Percentiles rank a stretch among this genome's conserved stretches.
Conservation (phyloP, 1,284 basidiomycete genomes). For the Trichosporon sp. region DNA sequence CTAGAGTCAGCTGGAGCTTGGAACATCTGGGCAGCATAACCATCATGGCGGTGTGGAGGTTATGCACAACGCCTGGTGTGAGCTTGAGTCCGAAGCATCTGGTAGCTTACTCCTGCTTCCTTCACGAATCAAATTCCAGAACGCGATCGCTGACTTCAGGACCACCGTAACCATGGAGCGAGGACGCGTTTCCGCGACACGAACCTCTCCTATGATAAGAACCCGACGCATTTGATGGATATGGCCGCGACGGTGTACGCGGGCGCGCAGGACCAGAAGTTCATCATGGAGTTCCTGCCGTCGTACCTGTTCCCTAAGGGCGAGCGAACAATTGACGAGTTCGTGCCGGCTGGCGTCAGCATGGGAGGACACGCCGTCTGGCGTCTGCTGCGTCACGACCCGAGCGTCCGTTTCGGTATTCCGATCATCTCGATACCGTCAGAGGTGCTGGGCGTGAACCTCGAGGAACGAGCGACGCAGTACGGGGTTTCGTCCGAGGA, state of each 20-base stretch:
- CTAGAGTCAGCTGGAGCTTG: too few species aligned
- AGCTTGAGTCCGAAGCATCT: too few species aligned
- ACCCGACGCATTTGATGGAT: slow-evolving; percentile 67
- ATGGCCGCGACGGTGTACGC: slow-evolving; percentile 72
- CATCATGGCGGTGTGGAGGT: too few species aligned
- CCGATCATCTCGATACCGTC: slow-evolving; percentile 74
- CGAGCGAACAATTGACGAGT: slow-evolving; percentile 67
- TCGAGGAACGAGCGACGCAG: slow-evolving; percentile 45
- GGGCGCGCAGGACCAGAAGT: slow-evolving; percentile 73
- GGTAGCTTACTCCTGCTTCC: not conserved
- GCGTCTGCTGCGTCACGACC: slow-evolving; percentile 57
- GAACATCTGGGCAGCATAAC: too few species aligned
- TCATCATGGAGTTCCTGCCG: slow-evolving; percentile 78
- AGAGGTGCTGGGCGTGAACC: slow-evolving; percentile 62
- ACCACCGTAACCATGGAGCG: slow-evolving; percentile 74
- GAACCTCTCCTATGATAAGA: slow-evolving; percentile 66
- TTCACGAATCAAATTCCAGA: not conserved
- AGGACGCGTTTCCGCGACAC: slow-evolving; percentile 63
- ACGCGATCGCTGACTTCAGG: slow-evolving; percentile 58
- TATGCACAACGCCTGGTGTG: too few species aligned
- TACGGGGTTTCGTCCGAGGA: slow-evolving; percentile 59
- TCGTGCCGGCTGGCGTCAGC: slow-evolving; percentile 62
- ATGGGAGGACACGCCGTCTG: slow-evolving; percentile 53
- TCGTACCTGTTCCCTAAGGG: slow-evolving; percentile 72
- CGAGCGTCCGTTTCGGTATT: slow-evolving; percentile 69